Base-by-base conservation (phyloP, 1,139 yeast species). In the Debaryomycetaceae sp. region DNA sequence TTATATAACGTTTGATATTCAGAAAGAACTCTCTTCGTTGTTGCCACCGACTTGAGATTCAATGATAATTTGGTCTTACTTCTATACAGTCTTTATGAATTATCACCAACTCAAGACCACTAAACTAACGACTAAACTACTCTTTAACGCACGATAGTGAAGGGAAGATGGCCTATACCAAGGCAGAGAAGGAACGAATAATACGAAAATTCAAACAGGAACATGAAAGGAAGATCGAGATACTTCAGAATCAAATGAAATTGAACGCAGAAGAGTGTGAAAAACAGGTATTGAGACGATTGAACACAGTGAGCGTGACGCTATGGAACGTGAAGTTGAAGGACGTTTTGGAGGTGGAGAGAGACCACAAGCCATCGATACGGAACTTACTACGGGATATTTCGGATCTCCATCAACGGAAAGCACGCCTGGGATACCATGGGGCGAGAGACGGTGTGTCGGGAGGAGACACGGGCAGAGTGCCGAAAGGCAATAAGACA, bases 331-430 rank as follows among this genome's bases (percentile, higher is more conserved):
- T 69, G 5, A 62, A 58, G 41, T 51, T 72, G 24, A 61, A 58
- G 37, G 70, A 70, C 42, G 65, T 67, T 11, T 52, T 78, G 24
- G 61, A 61, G 40, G 59, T 73, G 5, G 83, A 78, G 45, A 48
- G 82, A 34, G 66, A 59, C 34, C 62, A 66, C 32, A 56, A 57
- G 22, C 62, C 74, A 1, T 55, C 62, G 5, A 45, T 63, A 5
- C 56, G 52, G 44, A 59, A 46, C 18, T 56, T 62, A 43, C 55
- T 57, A 30, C 53, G 44, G n/a, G 75, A 69, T 41, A 52, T 70
- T 9, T 53, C 56, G 37, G 50, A 46, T 34, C 39, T 46, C 26
- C 26, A 22, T 11, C 26, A 8, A 11, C 26, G 26, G 7, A 22
- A 22, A 11, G 11, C 11, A 8, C 26, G 40, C 47, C n/a, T n/a